These are phyloP conservation scores for Cutaneotrichosporon mucoides DNA, from an alignment of 1,284 basidiomycete genomes.

Conservation along the genomic window DNA sequence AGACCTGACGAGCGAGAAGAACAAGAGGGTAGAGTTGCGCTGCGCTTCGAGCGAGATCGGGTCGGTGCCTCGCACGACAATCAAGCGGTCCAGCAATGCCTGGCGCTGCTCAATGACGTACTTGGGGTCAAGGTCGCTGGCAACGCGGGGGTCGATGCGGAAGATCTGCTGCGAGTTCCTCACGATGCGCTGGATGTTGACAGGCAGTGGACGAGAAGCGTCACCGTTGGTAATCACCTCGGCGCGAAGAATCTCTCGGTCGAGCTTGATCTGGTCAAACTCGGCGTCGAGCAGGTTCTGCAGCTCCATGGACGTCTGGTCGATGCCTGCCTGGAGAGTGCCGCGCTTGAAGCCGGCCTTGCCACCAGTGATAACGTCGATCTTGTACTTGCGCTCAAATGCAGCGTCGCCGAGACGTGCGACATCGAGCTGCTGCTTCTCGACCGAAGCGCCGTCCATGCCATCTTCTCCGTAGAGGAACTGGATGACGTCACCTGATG, in stretches of 20 bases:
- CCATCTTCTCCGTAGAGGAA: constrained; percentile 98
- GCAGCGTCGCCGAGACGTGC: constrained; percentile 76
- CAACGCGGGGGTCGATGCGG: constrained; percentile 90
- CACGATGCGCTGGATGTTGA: constrained; percentile 90
- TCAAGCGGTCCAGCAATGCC: constrained; percentile 64
- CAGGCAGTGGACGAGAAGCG: constrained; percentile 71
- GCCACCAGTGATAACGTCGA: constrained; percentile 74
- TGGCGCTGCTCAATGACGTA: constrained; percentile 79
- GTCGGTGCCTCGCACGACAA: constrained; percentile 85
- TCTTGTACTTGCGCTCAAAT: constrained; percentile 85
- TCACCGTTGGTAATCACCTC: constrained; percentile 82
- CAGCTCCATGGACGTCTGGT: constrained; percentile 81
- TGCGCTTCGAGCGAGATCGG: constrained; percentile 70
- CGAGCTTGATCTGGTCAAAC: constrained; percentile 68
- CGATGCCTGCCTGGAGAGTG: constrained; percentile 88
- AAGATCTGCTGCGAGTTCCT: constrained; percentile 97
- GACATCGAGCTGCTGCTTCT: constrained; percentile 88
- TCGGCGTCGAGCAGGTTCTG: constrained; percentile 88
- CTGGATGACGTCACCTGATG: constrained; percentile 89
- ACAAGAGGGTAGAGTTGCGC: constrained; percentile 83
- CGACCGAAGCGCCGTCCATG: constrained; percentile 97
- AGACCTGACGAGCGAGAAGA: constrained; percentile 88
- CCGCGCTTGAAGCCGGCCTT: constrained; percentile 71
- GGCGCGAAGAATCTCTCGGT: constrained; percentile 69
- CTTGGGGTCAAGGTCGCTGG: constrained; percentile 82